These are phyloP conservation scores for Starmerella asiatica DNA, from an alignment of 805 yeast genomes.

Conservation along the genomic window DNA sequence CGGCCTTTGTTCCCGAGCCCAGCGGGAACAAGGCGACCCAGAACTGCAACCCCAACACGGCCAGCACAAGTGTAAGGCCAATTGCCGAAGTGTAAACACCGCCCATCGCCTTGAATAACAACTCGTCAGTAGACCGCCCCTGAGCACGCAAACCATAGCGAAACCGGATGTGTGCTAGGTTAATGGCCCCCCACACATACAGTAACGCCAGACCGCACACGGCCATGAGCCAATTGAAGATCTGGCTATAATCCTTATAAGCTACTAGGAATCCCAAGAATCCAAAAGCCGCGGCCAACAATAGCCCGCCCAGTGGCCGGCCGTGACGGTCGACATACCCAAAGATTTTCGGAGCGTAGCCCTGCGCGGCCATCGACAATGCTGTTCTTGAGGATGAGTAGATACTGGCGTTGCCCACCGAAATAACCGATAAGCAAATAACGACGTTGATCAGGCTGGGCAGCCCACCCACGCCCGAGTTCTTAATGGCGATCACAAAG, in stretches of 20 bases:
- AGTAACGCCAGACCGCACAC: conserved; percentile 65
- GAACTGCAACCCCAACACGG: conserved; percentile 63
- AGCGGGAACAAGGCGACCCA: conserved; percentile 72
- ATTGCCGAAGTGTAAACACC: conserved; percentile 57
- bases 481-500: conserved; percentile 54
- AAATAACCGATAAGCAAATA: conserved; percentile 51
- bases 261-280: conserved; percentile 51
- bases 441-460: conserved; percentile 63
- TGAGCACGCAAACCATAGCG: conserved; percentile 47
- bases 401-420: conserved; percentile 62
- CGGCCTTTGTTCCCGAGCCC: conserved; percentile 34
- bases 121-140: conserved; percentile 56
- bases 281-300: conserved; percentile 36
- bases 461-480: conserved; percentile 52
- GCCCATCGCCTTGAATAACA: conserved; percentile 50
- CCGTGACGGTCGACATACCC: conserved; percentile 66
- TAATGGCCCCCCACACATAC: conserved; percentile 67
- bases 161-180: conserved; percentile 54
- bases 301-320: conserved; percentile 60
- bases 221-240: conserved; percentile 64
- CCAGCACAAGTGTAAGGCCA: conserved; percentile 44
- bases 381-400: conserved; percentile 58
- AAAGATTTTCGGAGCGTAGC: conserved; percentile 46
- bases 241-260: conserved; percentile 34
- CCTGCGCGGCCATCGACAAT: conserved; percentile 52